phyloP scores from a whole-genome alignment of 2,329 filamentous ascomycete species.

The Sarocladium oryzae region DNA sequence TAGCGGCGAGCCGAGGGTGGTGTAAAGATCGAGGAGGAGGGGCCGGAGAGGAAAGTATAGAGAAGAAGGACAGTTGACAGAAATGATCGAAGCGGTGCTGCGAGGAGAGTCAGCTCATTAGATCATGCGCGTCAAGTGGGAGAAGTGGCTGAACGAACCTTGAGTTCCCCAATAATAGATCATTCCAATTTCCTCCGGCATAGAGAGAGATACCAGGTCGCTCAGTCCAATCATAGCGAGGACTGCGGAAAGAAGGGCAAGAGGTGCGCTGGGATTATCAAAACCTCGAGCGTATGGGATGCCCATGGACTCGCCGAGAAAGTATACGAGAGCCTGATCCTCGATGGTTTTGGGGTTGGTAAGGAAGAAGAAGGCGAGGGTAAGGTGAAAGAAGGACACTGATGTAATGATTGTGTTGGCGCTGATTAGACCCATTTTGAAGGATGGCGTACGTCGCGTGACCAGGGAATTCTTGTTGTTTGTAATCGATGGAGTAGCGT shows the following conservation, averaged over 20 bases:
- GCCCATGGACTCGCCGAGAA: slow-evolving; percentile 77
- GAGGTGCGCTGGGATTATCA: slow-evolving; percentile 60
- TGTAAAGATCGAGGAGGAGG: slow-evolving; percentile 42
- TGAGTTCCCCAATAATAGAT: slow-evolving; percentile 61
- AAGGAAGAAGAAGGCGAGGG: slow-evolving; percentile 77
- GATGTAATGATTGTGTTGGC: slow-evolving; percentile 74
- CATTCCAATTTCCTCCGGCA: slow-evolving; percentile 59
- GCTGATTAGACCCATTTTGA: slow-evolving; percentile 72
- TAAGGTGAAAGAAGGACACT: slow-evolving; percentile 77
- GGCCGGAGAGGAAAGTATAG: slow-evolving; percentile 58
- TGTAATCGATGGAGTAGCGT: too few species aligned
- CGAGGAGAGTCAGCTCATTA: slow-evolving; percentile 9
- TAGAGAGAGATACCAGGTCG: slow-evolving; percentile 60
- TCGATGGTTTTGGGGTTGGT: slow-evolving; percentile 64
- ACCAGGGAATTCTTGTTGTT: too few species aligned
- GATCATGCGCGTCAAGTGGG: background rate
- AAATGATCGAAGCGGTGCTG: slow-evolving; percentile 58
- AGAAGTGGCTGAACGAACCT: slow-evolving; percentile 44
- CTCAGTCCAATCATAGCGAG: slow-evolving; percentile 54
- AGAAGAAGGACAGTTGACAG: slow-evolving; percentile 55
- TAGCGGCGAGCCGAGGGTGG: slow-evolving; percentile 26
- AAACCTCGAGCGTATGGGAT: slow-evolving; percentile 65
- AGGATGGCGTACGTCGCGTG: too few species aligned
- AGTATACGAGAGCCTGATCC: slow-evolving; percentile 72
- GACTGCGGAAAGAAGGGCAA: slow-evolving; percentile 66